phyloP scores from a whole-genome alignment of 306 rosid species.

The apple (Malus domestica) region ASM211411v1 NC_041794.1:9571501-9572000 shows the following conservation, averaged over 20 bases:
- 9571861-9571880: slow-evolving; percentile 52
- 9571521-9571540: background rate
- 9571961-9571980: no score
- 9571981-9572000: background rate
- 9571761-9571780: no score
- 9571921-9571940: slow-evolving; percentile 86
- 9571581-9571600: background rate
- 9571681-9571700: no score
- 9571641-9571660: no score
- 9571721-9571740: no score
- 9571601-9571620: background rate
- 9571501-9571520: background rate
- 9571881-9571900: slow-evolving; percentile 50
- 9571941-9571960: slow-evolving; percentile 17
- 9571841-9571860: slow-evolving; percentile 42
- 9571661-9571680: no score
- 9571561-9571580: background rate
- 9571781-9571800: no score
- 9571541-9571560: background rate
- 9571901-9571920: slow-evolving; percentile 49
- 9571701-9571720: no score
- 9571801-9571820: background rate
- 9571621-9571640: no score
- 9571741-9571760: no score
- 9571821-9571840: slow-evolving; percentile 36